Base-by-base conservation (phyloP, 1,284 basidiomycete genomes). In the Apiotrichum domesticum region DNA sequence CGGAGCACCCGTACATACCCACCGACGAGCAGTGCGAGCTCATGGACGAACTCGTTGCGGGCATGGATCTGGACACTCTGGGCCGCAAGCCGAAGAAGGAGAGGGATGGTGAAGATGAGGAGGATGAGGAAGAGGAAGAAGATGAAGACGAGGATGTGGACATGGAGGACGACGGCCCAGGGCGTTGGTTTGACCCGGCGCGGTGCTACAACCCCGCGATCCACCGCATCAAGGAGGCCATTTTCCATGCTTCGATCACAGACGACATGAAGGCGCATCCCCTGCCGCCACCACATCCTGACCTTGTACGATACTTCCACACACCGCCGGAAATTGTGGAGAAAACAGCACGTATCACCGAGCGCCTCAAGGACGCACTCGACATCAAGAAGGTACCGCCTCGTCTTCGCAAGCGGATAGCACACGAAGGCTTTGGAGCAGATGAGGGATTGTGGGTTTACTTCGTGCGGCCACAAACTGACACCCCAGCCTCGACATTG, bases 161-260 rank as follows among this genome's bases (percentile, higher is more conserved):
- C 3, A 58, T 51, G 10, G 49, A 46, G 2, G 50, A 55, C 9
- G 52, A 63, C 33, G 46, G 57, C 14, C 55, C 52, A 11, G 46
- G 40, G 29, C 83, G 80, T 9, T 98, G 91, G 90, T 95, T 88
- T 66, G 84, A 87, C 59, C 82, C 87, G 0, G 77, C 81, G 1
- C 77, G 85, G 2, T 89, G 89, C 0, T 95, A 85, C 75, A 96
- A 95, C 66, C 93, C 95, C 0, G 85, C 88, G 5, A 82, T 96
- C 35, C 94, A 98, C 69, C 86, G 92, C 41, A 82, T 86, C 54
- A 95, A 95, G 70, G 90, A 96, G 77, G 93, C 93, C 3, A 85
- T 94, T 63, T 88, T 93, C 72, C 91, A 94, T 67, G 84, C 85
- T 52, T 88, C 90, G 0, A 80, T 90, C 10, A 85, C 87, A 6